Evolutionary conservation across 2,329 filamentous ascomycete species (phyloP).

Genomic region (Acrocalymma vagum): DNA sequence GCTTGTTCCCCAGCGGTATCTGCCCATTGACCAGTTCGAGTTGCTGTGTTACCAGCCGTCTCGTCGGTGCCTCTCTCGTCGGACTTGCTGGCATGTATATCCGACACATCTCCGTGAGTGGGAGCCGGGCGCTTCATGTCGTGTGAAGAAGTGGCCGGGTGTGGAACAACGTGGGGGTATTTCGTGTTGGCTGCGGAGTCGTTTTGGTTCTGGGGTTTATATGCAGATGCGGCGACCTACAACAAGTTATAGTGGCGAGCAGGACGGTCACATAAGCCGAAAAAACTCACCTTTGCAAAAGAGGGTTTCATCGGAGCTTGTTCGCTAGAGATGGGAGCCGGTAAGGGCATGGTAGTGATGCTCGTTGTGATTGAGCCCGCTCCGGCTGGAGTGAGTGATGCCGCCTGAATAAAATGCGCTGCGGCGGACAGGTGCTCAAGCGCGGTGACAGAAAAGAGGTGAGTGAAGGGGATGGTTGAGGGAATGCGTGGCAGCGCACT

Average conservation of each 20-base stretch:
- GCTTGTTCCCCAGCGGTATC: constrained; percentile 28
- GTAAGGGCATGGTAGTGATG: constrained; percentile 39
- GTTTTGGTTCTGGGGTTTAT: constrained; percentile 40
- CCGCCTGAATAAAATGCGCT: constrained; percentile 5
- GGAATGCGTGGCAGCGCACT: constrained; percentile 10
- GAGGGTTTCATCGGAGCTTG: constrained; percentile 63
- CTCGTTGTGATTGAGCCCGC: constrained; percentile 7
- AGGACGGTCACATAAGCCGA: neutral
- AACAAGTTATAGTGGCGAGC: constrained; percentile 19
- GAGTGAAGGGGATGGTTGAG: constrained; percentile 1
- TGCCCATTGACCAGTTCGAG: constrained; percentile 32
- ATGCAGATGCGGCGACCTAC: constrained; percentile 53
- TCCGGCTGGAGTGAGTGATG: constrained; percentile 20
- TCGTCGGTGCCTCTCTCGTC: constrained; percentile 23
- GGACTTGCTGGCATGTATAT: constrained; percentile 19
- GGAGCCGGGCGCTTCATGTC: constrained; percentile 27
- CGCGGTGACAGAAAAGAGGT: constrained; percentile 1
- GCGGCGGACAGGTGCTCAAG: neutral
- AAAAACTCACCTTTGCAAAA: constrained; percentile 74
- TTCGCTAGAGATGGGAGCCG: constrained; percentile 37
- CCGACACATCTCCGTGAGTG: constrained; percentile 24
- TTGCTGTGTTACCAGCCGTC: constrained; percentile 30
- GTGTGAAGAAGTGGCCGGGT: constrained; percentile 28
- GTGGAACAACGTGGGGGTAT: constrained; percentile 37
- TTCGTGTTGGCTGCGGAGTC: constrained; percentile 31